Base-by-base conservation (phyloP, 805 yeast genomes). In the Saturnispora zaruensis region DNA sequence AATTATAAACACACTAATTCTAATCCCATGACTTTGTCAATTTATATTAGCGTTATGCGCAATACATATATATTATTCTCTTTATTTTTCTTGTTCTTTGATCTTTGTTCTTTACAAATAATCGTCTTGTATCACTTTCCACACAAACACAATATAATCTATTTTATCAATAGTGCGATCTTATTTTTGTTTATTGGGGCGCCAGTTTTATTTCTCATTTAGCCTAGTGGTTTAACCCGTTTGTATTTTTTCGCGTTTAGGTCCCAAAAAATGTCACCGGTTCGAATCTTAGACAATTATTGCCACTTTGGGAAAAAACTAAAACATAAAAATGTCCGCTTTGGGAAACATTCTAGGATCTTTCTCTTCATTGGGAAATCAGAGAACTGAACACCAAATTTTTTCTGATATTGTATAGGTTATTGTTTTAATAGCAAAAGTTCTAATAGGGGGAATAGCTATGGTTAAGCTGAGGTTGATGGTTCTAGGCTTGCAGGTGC, bases 351-450 rank as follows among this genome's bases (percentile, higher is more conserved):
- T 18, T 21, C 18, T 8, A 26, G 37, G 25, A 28, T 24, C 44
- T 40, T 49, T 44, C 45, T 44, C 45, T 46, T 34, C 38, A 36
- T 24, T 18, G 18, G 20, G 37, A 36, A 36, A 9, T 16, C 21
- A 11, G 8, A 9, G 21, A 36, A 34, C 20, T 36, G 40, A 36
- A 36, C 40, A 36, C 23, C 23, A 36, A 36, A 36, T 5, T 7
- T 36, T 36, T 18, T 28, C 5, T 28, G 32, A 14, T 28, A 28
- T 28, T 28, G 32, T 28, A 28, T 28, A 9, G 32, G 32, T 28
- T 20, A 36, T 36, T 36, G 40, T 36, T 36, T 36, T 18, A 36
- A 8, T 20, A n/a, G 20, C 13, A 18, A 7, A 6, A 7, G 18
- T 13, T 18, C 40, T 20, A 8, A 18, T 16, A 7, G 20, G 21